Percentiles rank a stretch among this genome's conserved stretches.
phyloP scores from a whole-genome alignment of 2,329 filamentous ascomycete genomes.

The Teratosphaeria pseudoeucalypti region DNA sequence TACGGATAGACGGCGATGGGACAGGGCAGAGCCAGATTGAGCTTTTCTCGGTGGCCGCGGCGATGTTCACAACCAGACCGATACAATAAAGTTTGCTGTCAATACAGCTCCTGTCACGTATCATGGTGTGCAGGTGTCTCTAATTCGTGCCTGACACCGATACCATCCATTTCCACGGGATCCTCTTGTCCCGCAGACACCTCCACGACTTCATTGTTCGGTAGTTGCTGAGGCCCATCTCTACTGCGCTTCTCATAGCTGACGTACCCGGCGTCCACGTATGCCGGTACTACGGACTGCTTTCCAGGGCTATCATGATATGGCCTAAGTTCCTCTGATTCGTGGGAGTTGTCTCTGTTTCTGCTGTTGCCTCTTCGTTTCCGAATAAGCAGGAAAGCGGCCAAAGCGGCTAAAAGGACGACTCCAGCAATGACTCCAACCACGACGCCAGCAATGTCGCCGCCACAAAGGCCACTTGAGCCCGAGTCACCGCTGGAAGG shows the following conservation, averaged over 20 bases:
- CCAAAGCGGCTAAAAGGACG: constrained; percentile 3
- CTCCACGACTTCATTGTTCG: not conserved
- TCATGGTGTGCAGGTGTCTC: not conserved
- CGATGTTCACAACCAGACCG: not conserved
- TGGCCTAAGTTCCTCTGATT: not conserved
- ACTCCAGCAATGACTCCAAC: constrained; percentile 13
- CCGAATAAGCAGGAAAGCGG: constrained; percentile 3
- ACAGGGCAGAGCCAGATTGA: too few relatives aligned
- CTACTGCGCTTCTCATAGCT: not conserved
- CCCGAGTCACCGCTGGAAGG: constrained; percentile 20
- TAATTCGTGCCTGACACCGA: not conserved
- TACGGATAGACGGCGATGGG: too few relatives aligned
- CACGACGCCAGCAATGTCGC: constrained; percentile 27
- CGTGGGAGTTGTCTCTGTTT: not conserved
- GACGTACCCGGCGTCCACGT: not conserved
- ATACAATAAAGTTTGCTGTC: not conserved
- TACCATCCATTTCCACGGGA: not conserved
- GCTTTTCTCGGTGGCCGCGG: not conserved
- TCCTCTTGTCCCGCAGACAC: not conserved
- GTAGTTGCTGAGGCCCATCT: not conserved
- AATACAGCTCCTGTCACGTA: not conserved
- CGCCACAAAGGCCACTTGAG: constrained; percentile 14
- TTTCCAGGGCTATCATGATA: not conserved
- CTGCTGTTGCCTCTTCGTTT: constrained; percentile 2
- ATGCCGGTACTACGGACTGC: not conserved